Evolutionary conservation across 2,329 filamentous ascomycete genomes (phyloP).

Genomic region (Verticillium longisporum): DNA sequence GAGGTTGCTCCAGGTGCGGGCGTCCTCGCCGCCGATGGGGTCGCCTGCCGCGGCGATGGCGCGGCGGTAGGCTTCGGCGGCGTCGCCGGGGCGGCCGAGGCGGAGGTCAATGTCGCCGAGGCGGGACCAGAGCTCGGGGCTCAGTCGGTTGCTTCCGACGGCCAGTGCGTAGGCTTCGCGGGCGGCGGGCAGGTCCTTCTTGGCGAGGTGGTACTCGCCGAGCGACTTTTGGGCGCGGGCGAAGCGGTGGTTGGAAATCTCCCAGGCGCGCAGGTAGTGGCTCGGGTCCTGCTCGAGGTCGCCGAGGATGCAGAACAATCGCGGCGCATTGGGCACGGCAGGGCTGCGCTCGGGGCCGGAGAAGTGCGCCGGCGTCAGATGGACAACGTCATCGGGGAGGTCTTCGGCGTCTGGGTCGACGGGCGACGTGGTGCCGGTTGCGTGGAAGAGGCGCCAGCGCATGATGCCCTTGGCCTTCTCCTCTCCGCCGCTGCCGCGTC

Average conservation of each 20-base stretch:
- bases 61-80: conserved; percentile 75
- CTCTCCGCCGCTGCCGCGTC: conserved; percentile 54
- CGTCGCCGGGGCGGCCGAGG: conserved; percentile 67
- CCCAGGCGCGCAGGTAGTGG: conserved; percentile 84
- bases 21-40: conserved; percentile 73
- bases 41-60: conserved; percentile 60
- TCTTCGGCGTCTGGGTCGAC: conserved; percentile 40
- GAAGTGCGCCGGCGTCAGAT: conserved; percentile 47
- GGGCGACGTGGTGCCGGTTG: conserved; percentile 32
- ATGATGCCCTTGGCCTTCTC: conserved; percentile 74
- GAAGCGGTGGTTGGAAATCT: conserved; percentile 72
- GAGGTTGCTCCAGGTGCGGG: conserved; percentile 91
- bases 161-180: conserved; percentile 73
- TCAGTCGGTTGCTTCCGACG: conserved; percentile 71
- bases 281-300: conserved; percentile 71
- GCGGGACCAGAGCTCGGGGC: conserved; percentile 80
- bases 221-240: conserved; percentile 83
- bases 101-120: conserved; percentile 84
- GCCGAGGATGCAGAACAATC: conserved; percentile 87
- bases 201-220: conserved; percentile 67
- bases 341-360: conserved; percentile 61
- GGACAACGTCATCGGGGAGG: conserved; percentile 37
- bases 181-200: conserved; percentile 61
- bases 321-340: conserved; percentile 73
- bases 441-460: conserved; percentile 70